These are phyloP conservation scores for Lasiodiplodia citricola DNA, from an alignment of 2,329 filamentous ascomycete species.

Conservation along the genomic window DNA sequence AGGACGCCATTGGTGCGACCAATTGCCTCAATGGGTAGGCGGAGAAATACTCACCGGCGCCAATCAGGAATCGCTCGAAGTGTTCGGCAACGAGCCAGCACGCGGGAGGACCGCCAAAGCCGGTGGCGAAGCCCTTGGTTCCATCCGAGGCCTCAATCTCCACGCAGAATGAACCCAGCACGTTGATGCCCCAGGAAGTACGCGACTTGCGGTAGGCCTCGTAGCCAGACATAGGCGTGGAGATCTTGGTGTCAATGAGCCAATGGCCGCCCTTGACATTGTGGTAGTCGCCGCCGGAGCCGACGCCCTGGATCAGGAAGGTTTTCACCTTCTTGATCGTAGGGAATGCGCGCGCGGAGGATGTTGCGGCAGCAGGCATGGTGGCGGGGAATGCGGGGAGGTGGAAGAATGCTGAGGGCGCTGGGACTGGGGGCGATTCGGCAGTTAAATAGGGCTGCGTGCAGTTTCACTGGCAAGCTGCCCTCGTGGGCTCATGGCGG, in stretches of 20 bases:
- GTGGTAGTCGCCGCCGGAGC: slow-evolving; percentile 81
- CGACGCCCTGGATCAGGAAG: slow-evolving; percentile 71
- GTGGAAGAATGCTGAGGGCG: neutral
- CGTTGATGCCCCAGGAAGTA: slow-evolving; percentile 95
- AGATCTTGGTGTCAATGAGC: slow-evolving; percentile 91
- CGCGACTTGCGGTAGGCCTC: slow-evolving; percentile 85
- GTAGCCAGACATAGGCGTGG: slow-evolving; percentile 89
- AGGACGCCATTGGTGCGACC: neutral
- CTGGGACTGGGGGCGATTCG: neutral
- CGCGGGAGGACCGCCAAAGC: slow-evolving; percentile 89
- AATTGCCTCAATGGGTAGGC: neutral
- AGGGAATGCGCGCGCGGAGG: slow-evolving; percentile 63
- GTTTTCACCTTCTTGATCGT: slow-evolving; percentile 77
- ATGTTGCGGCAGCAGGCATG: slow-evolving; percentile 37
- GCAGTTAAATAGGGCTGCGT: neutral
- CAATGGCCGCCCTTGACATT: slow-evolving; percentile 79
- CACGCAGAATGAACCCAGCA: slow-evolving; percentile 87
- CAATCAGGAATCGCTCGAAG: slow-evolving; percentile 89
- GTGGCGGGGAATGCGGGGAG: slow-evolving; percentile 26
- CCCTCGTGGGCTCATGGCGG: neutral
- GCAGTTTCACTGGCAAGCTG: neutral
- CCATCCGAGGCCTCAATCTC: slow-evolving; percentile 89
- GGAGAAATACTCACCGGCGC: slow-evolving; percentile 59
- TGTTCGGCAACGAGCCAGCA: slow-evolving; percentile 95
- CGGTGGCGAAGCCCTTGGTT: slow-evolving; percentile 91